Percentiles rank a stretch among this genome's conserved stretches.
Conservation (phyloP, 148 eudicot genomes). For the Rhododendron griersonianum region DNA sequence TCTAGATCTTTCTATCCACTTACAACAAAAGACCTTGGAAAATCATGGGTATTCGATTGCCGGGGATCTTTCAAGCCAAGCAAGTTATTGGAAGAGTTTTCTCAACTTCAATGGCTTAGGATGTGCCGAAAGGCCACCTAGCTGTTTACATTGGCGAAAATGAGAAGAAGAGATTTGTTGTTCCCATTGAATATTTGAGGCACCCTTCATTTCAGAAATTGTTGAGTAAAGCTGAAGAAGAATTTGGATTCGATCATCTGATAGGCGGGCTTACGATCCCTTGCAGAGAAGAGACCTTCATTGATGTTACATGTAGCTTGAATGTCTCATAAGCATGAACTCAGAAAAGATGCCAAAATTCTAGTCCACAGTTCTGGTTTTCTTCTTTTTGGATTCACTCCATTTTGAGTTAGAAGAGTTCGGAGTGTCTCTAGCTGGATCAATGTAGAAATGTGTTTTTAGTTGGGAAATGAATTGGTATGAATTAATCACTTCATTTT, state of each 20-base stretch:
- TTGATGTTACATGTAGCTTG: neutral
- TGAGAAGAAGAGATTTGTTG: slow-evolving; percentile 16
- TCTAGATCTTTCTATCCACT: neutral
- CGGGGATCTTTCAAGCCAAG: neutral
- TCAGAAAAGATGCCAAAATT: neutral
- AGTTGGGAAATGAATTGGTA: neutral
- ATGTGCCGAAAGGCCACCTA: slow-evolving; percentile 54
- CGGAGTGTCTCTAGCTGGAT: neutral
- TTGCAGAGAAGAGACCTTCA: slow-evolving; percentile 13
- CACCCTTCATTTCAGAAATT: slow-evolving; percentile 17
- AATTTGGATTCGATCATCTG: slow-evolving; percentile 42
- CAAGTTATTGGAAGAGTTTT: neutral
- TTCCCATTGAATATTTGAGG: slow-evolving; percentile 23
- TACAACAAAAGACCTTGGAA: neutral
- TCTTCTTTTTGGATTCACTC: neutral
- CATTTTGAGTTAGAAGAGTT: neutral
- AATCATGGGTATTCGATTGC: slow-evolving; percentile 14
- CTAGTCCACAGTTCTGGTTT: neutral
- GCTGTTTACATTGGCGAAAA: slow-evolving; percentile 47
- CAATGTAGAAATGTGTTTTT: neutral
- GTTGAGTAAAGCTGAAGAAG: slow-evolving; percentile 35
- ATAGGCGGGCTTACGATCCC: slow-evolving; percentile 43
- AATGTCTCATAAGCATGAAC: neutral
- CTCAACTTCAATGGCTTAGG: neutral
- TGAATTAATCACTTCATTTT: neutral